Base-by-base conservation (phyloP, 1,284 basidiomycete genomes). In the Malassezia dermatis region DNA sequence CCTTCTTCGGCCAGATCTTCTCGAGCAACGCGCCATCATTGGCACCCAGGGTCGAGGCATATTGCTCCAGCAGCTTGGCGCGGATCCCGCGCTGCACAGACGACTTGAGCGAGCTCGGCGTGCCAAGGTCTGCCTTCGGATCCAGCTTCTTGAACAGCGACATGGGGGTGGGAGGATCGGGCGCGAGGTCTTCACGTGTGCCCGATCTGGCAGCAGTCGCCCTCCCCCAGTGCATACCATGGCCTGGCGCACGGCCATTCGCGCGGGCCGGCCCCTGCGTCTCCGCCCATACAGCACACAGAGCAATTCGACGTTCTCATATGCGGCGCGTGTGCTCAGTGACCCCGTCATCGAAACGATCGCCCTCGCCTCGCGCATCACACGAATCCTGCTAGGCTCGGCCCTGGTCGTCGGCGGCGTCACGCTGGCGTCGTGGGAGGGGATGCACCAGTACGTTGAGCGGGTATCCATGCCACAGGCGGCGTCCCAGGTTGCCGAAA, bases 1-100 rank as follows among this genome's bases (percentile, higher is more conserved):
- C 91, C 80, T 98, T 98, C 84, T 98, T 99, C 12, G 91, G 89
- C 94, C 94, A 96, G 54, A 98, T 83, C 66, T 82, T 81, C 73
- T 99, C 94, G 21, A 99, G 78, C 17, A 82, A 70, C 1, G 67
- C 74, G 2, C 83, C 82, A 61, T 86, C 86, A 39, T 75, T 64
- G 19, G 65, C 60, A 4, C 61, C 69, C 4, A 69, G 51, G 13
- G 66, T 63, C 7, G 59, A 53, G 56, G 86, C 88, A 81, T 89
- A 86, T 72, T 95, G 89, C 30, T 84, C 81, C 51, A 93, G 80
- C 30, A 96, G 78, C 54, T 81, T 81, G 30, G 83, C 78, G 48
- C 94, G 84, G 75, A 96, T 90, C 60, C 83, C 82, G 70, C 94
- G 81, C 74, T 96, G 93, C 8, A 90, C 85, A 8, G 90, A 95